phyloP scores from a whole-genome alignment of 2,329 filamentous ascomycete genomes.

The Botrytis galanthina region DNA sequence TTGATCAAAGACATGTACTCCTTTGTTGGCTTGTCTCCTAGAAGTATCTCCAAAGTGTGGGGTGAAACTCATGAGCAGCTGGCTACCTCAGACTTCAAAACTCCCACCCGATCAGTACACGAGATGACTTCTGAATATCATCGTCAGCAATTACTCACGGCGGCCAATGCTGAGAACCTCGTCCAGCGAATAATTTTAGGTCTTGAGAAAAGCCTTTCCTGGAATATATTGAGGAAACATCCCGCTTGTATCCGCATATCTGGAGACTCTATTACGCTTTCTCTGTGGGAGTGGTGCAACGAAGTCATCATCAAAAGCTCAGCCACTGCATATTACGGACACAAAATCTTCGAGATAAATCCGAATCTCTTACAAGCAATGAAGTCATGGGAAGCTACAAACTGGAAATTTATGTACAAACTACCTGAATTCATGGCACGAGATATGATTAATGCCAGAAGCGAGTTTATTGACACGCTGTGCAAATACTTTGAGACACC shows the following conservation, averaged over 20 bases:
- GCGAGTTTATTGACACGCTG: background rate
- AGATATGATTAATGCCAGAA: background rate
- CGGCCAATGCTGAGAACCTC: background rate
- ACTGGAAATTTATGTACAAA: slow-evolving; percentile 4
- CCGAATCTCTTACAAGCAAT: background rate
- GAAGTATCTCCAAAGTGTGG: background rate
- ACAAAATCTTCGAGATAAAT: background rate
- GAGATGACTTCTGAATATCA: slow-evolving; percentile 3
- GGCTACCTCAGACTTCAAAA: background rate
- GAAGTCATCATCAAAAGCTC: slow-evolving; percentile 3
- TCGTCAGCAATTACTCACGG: background rate
- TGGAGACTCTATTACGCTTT: background rate
- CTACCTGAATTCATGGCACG: background rate
- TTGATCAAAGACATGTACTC: background rate
- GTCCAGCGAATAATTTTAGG: background rate
- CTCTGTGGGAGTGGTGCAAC: background rate
- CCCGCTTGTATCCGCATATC: background rate
- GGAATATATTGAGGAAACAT: background rate
- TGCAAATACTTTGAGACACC: slow-evolving; percentile 7
- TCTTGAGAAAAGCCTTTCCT: background rate
- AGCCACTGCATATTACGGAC: background rate
- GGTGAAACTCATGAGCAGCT: background rate
- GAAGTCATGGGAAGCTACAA: slow-evolving; percentile 1
- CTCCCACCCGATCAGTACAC: background rate
- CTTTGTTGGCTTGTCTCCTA: background rate